Percentiles rank a stretch among this genome's conserved stretches.
Conservation (phyloP, 129 eudicot genomes). For the Flaveria brownii region DNA sequence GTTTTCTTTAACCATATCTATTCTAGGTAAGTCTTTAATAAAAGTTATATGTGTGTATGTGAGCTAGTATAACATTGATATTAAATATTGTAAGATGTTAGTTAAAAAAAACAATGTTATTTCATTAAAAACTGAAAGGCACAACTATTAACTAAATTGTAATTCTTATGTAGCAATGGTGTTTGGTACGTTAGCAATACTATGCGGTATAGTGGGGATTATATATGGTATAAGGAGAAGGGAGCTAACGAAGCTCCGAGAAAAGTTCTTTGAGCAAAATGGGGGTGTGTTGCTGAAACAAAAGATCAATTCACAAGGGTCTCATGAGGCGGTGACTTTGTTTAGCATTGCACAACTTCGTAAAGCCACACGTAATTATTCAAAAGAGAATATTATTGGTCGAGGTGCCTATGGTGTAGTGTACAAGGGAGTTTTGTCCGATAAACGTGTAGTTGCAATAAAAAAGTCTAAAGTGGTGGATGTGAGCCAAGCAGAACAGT, state of each 20-base stretch:
- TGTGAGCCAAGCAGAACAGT: conserved; percentile 1
- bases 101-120: background rate
- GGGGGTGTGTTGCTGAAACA: background rate
- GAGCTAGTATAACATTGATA: background rate
- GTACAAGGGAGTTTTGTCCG: background rate
- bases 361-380: background rate
- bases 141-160: background rate
- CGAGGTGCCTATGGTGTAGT: background rate
- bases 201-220: background rate
- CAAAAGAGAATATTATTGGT: background rate
- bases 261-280: conserved; percentile 12
- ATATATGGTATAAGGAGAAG: background rate
- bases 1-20: background rate
- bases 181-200: background rate
- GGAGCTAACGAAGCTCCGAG: background rate
- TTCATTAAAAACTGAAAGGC: background rate
- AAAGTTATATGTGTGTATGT: background rate
- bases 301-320: background rate
- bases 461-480: conserved; percentile 1
- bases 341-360: conserved; percentile 1
- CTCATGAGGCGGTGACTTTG: background rate
- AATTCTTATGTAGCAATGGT: background rate
- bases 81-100: background rate
- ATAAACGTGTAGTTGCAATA: conserved; percentile 7
- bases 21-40: conserved; percentile 1